phyloP scores from a whole-genome alignment of 768 basidiomycete species.

The Dacryopinax primogenitus region DNA sequence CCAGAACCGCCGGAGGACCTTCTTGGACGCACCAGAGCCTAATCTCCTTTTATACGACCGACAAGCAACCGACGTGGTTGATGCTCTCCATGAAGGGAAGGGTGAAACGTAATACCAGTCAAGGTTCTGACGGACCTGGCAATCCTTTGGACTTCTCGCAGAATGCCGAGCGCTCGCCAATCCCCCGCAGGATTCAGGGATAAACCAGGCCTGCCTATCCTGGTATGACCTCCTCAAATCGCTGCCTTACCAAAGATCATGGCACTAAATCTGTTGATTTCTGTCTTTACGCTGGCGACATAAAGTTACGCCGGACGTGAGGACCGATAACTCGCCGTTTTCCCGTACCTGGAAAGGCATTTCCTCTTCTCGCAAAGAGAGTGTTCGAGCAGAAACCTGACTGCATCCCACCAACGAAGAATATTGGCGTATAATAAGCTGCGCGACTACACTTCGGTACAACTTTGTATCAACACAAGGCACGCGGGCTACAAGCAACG shows the following conservation, averaged over 20 bases:
- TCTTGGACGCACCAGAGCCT: background rate
- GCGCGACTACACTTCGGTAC: no score
- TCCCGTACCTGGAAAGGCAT: background rate
- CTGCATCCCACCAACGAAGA: no score
- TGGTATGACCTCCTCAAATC: background rate
- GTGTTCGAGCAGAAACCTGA: no score
- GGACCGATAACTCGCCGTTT: constrained; percentile 1
- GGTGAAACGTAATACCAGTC: no score
- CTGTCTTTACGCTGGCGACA: background rate
- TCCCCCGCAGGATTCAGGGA: background rate
- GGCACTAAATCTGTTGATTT: background rate
- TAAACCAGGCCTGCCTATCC: background rate
- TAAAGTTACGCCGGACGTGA: background rate
- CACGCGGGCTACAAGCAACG: no score
- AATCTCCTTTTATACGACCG: no score
- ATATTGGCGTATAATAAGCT: no score
- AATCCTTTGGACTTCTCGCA: background rate
- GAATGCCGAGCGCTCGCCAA: background rate
- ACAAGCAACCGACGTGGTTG: no score
- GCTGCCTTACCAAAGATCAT: background rate
- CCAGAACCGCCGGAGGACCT: no score
- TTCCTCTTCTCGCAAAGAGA: background rate
- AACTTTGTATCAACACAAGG: no score
- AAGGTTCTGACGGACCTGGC: background rate
- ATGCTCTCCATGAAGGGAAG: no score